phyloP scores from a whole-genome alignment of 2,329 filamentous ascomycete genomes.

The Penicillium griseofulvum region DNA sequence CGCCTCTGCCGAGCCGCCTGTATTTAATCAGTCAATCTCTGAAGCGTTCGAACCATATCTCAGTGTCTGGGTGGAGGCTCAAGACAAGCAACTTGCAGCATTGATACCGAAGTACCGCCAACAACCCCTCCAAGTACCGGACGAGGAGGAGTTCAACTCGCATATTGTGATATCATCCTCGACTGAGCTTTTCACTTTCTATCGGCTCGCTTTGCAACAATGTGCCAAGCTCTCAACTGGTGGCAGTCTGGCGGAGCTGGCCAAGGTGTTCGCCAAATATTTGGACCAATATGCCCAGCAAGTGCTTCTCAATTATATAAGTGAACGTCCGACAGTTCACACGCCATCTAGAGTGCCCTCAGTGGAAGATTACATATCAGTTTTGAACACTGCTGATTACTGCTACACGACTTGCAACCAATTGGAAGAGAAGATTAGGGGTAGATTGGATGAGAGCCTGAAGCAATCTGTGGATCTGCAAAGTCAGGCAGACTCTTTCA shows the following conservation, averaged over 20 bases:
- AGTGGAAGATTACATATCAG: constrained; percentile 75
- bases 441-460: constrained; percentile 78
- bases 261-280: constrained; percentile 84
- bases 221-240: constrained; percentile 95
- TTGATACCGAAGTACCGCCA: constrained; percentile 86
- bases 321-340: constrained; percentile 56
- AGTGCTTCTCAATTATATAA: constrained; percentile 72
- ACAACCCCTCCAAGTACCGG: constrained; percentile 73
- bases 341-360: constrained; percentile 52
- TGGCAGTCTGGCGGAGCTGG: constrained; percentile 78
- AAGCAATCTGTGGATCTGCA: constrained; percentile 78
- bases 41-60: constrained; percentile 97
- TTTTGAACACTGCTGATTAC: constrained; percentile 95
- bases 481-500: constrained; percentile 89
- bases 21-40: constrained; percentile 87
- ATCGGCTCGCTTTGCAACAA: constrained; percentile 86
- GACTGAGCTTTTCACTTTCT: constrained; percentile 96
- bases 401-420: constrained; percentile 93
- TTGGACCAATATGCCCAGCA: constrained; percentile 94
- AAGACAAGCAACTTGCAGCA: constrained; percentile 79
- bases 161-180: constrained; percentile 90
- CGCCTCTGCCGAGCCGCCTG: constrained; percentile 71
- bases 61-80: constrained; percentile 94
- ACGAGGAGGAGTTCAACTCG: constrained; percentile 91
- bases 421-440: constrained; percentile 90